Base-by-base conservation (phyloP, 306 rosid species). In the Vachellia collinsii region DNA sequence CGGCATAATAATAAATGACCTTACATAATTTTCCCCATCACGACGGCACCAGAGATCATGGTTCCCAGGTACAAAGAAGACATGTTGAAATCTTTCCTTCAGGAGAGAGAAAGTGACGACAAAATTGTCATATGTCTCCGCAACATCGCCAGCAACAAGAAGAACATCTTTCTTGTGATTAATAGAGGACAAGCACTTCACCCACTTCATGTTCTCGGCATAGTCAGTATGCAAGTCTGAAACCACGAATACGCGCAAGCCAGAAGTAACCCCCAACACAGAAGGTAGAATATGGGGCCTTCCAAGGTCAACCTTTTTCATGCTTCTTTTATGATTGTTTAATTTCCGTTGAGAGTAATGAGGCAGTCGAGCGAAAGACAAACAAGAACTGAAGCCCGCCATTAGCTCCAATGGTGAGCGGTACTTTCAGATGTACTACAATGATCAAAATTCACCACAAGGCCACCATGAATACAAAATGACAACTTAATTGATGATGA, bases 201-300 rank as follows among this genome's bases (percentile, higher is more conserved):
- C 91, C 97, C 97, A 94, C 61, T 82, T 86, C 93, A 94, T 84
- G 74, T 94, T 94, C 83, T 94, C 98, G 11, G 86, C 88, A 75
- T 92, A 92, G 47, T 94, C 97, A 19, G 96, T 92, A 65, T 94
- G 98, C 91, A 94, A 87, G 74, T 94, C 97, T 20, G 97, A 94
- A 22, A 90, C 82, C 80, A 90, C 93, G 70, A 87, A 94, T 50
- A 94, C 96, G 14, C 93, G 89, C 47, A 81, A 75, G 58, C 94
- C 92, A 68, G 34, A 82, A 80, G 41, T 77, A 80, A 74, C 81
- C 54, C 85, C 86, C 70, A 62, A 59, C 56, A 78, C 77, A 53
- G 90, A 87, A 79, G 94, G 83, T 67, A 82, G 41, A 39, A 89
- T 86, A 48, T 79, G 90, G 20, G 91, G 82, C 81, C 93, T 86